These are phyloP conservation scores for Solanum boliviense DNA, from an alignment of 257 asterid genomes.

Conservation along the genomic window DNA sequence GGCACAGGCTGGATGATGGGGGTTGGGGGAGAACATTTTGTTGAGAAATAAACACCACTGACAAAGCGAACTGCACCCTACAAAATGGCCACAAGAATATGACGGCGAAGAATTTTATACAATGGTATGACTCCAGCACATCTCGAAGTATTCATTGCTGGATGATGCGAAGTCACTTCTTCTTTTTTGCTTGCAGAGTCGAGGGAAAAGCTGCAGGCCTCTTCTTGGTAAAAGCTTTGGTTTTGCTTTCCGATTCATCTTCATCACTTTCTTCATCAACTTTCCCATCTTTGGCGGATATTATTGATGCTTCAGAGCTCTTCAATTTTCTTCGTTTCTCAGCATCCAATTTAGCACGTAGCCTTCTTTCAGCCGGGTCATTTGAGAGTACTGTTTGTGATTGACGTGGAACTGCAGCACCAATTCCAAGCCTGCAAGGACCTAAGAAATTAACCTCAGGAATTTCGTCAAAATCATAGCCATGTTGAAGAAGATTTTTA, in stretches of 20 bases:
- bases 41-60: background rate
- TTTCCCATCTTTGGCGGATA: conserved; percentile 22
- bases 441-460: background rate
- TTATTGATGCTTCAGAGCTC: conserved; percentile 26
- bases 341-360: conserved; percentile 43
- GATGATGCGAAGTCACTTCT: conserved; percentile 9
- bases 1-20: background rate
- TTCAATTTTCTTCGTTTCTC: conserved; percentile 23
- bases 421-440: conserved; percentile 70
- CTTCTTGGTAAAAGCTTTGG: conserved; percentile 54
- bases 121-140: background rate
- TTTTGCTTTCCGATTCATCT: conserved; percentile 65
- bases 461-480: background rate
- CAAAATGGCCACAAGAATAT: background rate
- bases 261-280: conserved; percentile 53
- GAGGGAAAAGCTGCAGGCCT: conserved; percentile 26
- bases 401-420: conserved; percentile 62
- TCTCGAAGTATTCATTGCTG: background rate
- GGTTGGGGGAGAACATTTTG: background rate
- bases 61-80: background rate
- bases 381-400: conserved; percentile 25
- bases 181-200: conserved; percentile 22
- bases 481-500: conserved; percentile 9
- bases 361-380: conserved; percentile 53
- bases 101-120: background rate